Base-by-base conservation (phyloP, 495 filamentous ascomycete species). In the Amphirosellinia nigrospora region DNA sequence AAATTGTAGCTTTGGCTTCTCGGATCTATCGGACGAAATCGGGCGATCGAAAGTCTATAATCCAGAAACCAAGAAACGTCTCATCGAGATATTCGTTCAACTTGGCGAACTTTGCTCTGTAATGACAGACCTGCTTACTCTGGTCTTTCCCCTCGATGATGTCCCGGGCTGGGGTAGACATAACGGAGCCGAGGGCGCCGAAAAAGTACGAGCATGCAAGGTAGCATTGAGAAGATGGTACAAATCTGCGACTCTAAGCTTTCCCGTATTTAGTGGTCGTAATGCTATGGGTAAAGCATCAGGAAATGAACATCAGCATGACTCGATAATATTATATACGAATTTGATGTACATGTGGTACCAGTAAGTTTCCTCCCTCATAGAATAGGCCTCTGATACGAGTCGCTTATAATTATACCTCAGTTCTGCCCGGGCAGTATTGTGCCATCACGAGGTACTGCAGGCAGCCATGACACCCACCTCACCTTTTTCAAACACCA, bases 281-380 rank as follows among this genome's bases (percentile, higher is more conserved):
- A 69, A 30, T 23, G 64, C 70, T 7, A 69, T 72, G 38, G 71
- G 71, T 64, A 73, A 70, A 71, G 55, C 53, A 34, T 69, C 71
- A 45, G 56, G 68, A 32, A 61, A 56, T 34, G 71, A 77, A 16
- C 72, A 72, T 39, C 72, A 76, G 34, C 75, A 75, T 60, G 79
- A 84, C 38, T 79, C 81, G 7, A 76, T 82, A 26, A 75, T 77
- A 15, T 48, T 80, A 19, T 81, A 85, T 61, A 80, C 78, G 8
- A 83, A 83, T 39, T 68, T 85, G 55, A 84, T 84, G 59, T 83
- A 81, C 55, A 86, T 86, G 82, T 84, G 83, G 53, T 86, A 85
- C 66, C 79, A 83, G 84, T 86, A 77, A 72, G 82, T 53, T 3
- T n/a, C 7, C 2, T 16, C 39, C 50, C 46, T 34, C 3, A 34